Base-by-base conservation (phyloP, 108 stramenopile genomes). In the Fistulifera pelliculosa region DNA sequence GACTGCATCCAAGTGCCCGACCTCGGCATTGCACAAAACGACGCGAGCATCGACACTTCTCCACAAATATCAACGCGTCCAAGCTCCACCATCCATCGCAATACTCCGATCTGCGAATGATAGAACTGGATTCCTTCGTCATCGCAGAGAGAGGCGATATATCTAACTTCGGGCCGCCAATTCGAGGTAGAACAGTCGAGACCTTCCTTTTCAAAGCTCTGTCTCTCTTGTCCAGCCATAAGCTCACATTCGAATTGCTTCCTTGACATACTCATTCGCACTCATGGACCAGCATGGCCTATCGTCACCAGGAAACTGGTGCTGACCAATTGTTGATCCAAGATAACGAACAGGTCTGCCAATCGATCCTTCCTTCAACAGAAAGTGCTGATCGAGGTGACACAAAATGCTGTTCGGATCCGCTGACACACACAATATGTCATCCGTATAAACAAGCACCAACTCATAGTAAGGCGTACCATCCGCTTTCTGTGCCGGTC, bases 81-180 rank as follows among this genome's bases (percentile, higher is more conserved):
- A 8, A 77, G 38, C 38, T 81, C 74, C 19, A 74, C 70, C 31
- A 65, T 62, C 76, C 76, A 81, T 24, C 71, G 56, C 0, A 76
- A 48, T 5, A 73, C 49, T 11, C 77, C 73, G 43, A 79, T 69
- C 31, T 58, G 56, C 14, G 49, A 57, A 14, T 67, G 65, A 39
- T 39, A 78, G 28, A 59, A 68, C 14, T 44, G 27, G 7, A 62
- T 52, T 13, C 49, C 43, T 3, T 70, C 22, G 7, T 44, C 27
- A 14, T 60, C 45, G 12, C 47, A 38, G 10, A 19, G 7, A 13
- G 19, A 8, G 0, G 69, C 38, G 0, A 49, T 48, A 40, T 61
- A 62, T 0, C n/a, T n/a, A n/a, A 70, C 12, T 38, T 70, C 62
- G 4, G 69, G 62, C 13, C 44, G 44, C 26, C 54, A 65, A 12